phyloP scores from a whole-genome alignment of 495 filamentous ascomycete genomes.

The Penicillium manginii region DNA sequence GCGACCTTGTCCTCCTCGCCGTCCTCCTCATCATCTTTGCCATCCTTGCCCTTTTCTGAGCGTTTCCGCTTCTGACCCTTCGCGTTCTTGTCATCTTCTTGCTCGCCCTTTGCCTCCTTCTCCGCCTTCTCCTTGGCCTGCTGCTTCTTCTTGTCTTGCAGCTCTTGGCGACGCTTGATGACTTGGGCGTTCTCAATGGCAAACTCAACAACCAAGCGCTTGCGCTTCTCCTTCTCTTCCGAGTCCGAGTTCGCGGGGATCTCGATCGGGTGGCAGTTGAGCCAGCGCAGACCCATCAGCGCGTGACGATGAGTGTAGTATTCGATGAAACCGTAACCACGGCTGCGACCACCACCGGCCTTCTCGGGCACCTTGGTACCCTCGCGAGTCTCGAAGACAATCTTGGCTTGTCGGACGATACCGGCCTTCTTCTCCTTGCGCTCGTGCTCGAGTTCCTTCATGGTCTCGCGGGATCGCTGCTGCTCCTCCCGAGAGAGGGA shows the following conservation, averaged over 20 bases:
- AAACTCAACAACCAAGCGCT: constrained; percentile 92
- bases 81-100: constrained; percentile 25
- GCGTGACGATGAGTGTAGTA: constrained; percentile 93
- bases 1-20: constrained; percentile 58
- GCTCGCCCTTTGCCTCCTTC: constrained; percentile 25
- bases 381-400: constrained; percentile 85
- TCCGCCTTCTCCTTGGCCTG: constrained; percentile 24
- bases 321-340: constrained; percentile 97
- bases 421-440: constrained; percentile 86
- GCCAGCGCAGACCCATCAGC: constrained; percentile 90
- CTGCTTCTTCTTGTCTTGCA: constrained; percentile 61
- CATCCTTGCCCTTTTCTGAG: constrained; percentile 35
- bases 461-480: constrained; percentile 74
- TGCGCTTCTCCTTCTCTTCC: constrained; percentile 63
- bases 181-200: constrained; percentile 98
- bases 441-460: constrained; percentile 72
- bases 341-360: constrained; percentile 73
- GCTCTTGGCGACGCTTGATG: constrained; percentile 73
- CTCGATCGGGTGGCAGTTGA: constrained; percentile 81
- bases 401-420: constrained; percentile 92
- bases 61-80: constrained; percentile 48
- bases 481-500: constrained; percentile 87
- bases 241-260: constrained; percentile 35
- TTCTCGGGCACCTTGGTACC: constrained; percentile 79
- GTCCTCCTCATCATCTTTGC: constrained; percentile 28